phyloP scores from a whole-genome alignment of 1,284 basidiomycete genomes.

The Termitomyces sp. region DNA sequence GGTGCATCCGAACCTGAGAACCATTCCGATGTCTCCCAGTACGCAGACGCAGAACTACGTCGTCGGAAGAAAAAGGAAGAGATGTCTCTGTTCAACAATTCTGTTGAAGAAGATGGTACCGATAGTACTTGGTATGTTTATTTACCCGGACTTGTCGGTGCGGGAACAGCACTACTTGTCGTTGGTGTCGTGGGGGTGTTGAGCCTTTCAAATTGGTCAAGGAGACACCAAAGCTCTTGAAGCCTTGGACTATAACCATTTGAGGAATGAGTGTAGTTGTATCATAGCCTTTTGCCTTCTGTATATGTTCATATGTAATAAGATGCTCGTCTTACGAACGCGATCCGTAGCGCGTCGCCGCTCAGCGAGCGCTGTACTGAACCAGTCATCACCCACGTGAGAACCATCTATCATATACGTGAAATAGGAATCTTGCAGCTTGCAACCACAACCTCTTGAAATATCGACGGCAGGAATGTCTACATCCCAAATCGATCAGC shows the following conservation, averaged over 20 bases:
- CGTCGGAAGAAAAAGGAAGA: constrained; percentile 48
- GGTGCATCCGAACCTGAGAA: constrained; percentile 31
- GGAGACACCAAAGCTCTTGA: constrained; percentile 55
- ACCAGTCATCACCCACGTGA: not conserved
- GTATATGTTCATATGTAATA: not conserved
- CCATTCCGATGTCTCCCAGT: constrained; percentile 29
- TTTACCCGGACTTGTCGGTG: constrained; percentile 68
- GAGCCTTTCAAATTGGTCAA: constrained; percentile 68
- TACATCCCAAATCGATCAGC: not conserved
- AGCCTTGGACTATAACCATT: constrained; percentile 7
- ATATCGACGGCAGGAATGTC: not conserved
- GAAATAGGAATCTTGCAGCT: not conserved
- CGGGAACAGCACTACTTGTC: constrained; percentile 71
- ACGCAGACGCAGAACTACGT: constrained; percentile 38
- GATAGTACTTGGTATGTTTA: constrained; percentile 67
- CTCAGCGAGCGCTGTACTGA: too few relatives aligned
- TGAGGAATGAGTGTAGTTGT: constrained; percentile 2
- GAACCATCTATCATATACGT: not conserved
- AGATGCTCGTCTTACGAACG: not conserved
- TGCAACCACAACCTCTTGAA: not conserved
- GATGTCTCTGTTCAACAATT: constrained; percentile 41
- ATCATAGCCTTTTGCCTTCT: constrained; percentile 11
- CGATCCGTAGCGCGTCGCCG: too few relatives aligned
- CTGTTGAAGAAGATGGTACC: constrained; percentile 43
- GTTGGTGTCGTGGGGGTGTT: constrained; percentile 71